These are phyloP conservation scores for Pythium phragmitis DNA, from an alignment of 352 stramenopile species.

Conservation along the genomic window DNA sequence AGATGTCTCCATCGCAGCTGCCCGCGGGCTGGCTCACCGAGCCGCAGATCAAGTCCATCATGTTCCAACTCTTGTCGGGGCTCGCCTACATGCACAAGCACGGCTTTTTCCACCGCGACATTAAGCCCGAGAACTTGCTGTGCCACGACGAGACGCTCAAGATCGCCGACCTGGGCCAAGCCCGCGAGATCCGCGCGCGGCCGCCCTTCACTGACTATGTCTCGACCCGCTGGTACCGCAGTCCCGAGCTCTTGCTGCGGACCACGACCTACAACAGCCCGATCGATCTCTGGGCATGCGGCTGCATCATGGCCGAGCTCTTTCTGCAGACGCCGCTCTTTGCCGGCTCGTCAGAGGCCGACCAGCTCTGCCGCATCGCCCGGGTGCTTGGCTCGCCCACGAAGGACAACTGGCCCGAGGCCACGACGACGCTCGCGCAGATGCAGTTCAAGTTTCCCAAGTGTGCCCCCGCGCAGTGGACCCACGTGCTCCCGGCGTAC, in stretches of 20 bases:
- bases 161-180: constrained; percentile 98
- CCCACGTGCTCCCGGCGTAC: constrained; percentile 62
- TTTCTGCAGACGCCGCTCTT: constrained; percentile 70
- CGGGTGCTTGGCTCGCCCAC: constrained; percentile 90
- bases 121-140: constrained; percentile 98
- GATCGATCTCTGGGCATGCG: constrained; percentile 82
- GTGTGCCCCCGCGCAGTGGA: constrained; percentile 69
- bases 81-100: constrained; percentile 98
- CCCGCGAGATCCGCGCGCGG: constrained; percentile 89
- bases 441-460: constrained; percentile 94
- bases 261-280: constrained; percentile 74
- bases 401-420: constrained; percentile 90
- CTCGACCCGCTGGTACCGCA: constrained; percentile 97
- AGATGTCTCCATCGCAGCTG: background rate
- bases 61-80: constrained; percentile 97
- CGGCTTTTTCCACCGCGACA: constrained; percentile 98
- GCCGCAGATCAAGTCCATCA: constrained; percentile 79
- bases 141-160: constrained; percentile 95
- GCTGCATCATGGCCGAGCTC: constrained; percentile 83
- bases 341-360: constrained; percentile 89
- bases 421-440: constrained; percentile 78
- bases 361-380: constrained; percentile 96
- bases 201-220: constrained; percentile 98
- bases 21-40: constrained; percentile 46
- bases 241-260: constrained; percentile 95